Conservation (phyloP, 1,284 basidiomycete species). For the Coniophora puteana region DNA sequence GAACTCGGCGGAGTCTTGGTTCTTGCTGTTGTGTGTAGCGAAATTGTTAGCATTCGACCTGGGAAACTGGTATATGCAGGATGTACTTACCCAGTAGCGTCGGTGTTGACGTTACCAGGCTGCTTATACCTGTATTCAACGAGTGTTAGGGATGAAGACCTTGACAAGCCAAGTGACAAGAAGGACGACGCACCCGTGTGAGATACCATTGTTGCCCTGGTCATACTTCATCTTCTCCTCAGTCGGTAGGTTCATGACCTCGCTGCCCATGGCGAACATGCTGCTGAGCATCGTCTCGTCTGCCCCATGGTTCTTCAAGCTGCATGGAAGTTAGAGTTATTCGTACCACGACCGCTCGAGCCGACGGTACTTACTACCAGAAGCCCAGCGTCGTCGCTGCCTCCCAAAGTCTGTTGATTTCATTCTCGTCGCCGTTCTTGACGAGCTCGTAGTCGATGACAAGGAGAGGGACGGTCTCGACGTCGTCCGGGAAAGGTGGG, state of each 20-base stretch:
- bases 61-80: constrained; percentile 5
- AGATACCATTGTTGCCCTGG: constrained; percentile 60
- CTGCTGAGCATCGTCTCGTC: constrained; percentile 45
- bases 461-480: constrained; percentile 46
- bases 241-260: constrained; percentile 53
- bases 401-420: constrained; percentile 45
- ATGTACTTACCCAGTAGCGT: constrained; percentile 47
- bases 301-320: constrained; percentile 61
- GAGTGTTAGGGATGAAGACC: not conserved
- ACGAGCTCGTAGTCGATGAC: constrained; percentile 48
- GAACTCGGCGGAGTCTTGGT: constrained; percentile 56
- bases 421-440: constrained; percentile 30
- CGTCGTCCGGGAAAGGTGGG: constrained; percentile 45
- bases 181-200: constrained; percentile 51
- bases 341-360: not conserved
- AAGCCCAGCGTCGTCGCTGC: constrained; percentile 50
- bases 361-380: constrained; percentile 44
- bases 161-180: not conserved
- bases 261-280: constrained; percentile 60
- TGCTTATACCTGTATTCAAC: constrained; percentile 55
- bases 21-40: constrained; percentile 8
- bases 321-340: constrained; percentile 17
- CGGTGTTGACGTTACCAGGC: constrained; percentile 56
- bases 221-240: constrained; percentile 64
- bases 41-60: not conserved